Evolutionary conservation across 371 early-diverging fungal genomes (phyloP), one percentile per base, ranked within the genome.

Genomic region (Mucor irregularis): DNA sequence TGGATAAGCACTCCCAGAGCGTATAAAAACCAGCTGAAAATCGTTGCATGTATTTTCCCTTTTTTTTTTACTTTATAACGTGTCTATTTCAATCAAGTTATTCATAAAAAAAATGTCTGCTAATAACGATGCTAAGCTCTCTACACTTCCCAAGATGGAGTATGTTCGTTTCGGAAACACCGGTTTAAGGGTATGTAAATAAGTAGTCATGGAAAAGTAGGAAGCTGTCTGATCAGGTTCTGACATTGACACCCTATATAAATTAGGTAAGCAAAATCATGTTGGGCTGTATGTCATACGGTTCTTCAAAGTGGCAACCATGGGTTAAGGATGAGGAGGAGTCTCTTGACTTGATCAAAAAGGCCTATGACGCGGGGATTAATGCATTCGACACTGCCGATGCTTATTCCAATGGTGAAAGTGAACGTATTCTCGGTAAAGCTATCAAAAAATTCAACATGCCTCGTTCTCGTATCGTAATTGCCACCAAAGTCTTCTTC

Each of bases 331-430:
- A 74, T 26, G 66, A 65, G 37, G 70, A 59, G 31, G 72, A 74
- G 24, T 58, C 68, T 5, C 35, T 76, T 4, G 59, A 62, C 14
- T 13, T 79, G 14, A 73, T 80, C 37, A 61, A 63, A 11, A 49
- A 59, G 25, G 78, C 80, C 1, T 79, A 61, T 40, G 71, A 76
- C 16, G 64, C 66, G 7, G 80, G 80, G n/a, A 74, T 78, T 52
- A 69, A 74, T 37, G 74, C 69, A 30, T 72, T 62, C 17, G 69
- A 62, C 38, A 68, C 62, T 22, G 58, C 59, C 9, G 66, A 76
- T 42, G 69, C 49, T 5, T 81, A 81, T 42, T 58, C 64, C 2
- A 76, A 72, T 58, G 81, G 74, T 13, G 66, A 68, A 43, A 66
- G 67, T 30, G 81, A 81, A 43, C 49, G 57, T 3, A 51, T 78